Evolutionary conservation across 441 rosid species (phyloP), one percentile per base, ranked within the genome.

Genomic region (Sinapis alba): DNA sequence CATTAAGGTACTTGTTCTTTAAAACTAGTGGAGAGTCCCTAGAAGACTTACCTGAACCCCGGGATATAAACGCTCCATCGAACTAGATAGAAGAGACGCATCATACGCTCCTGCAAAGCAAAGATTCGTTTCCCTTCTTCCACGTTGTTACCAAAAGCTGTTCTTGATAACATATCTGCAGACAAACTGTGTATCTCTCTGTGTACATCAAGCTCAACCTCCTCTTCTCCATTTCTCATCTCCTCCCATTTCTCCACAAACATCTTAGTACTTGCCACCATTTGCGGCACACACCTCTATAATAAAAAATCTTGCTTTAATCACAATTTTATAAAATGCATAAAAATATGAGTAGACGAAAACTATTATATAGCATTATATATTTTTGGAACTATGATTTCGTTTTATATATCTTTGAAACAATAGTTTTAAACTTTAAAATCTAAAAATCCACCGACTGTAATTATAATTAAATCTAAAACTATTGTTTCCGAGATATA

Each of bases 91-190:
- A 84, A 81, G 9, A 90, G 89, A 75, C 73, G 81, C 85, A 72
- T 82, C 81, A 88, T 93, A 50, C 85, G 83, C 78, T 92, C 95
- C 68, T 94, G 98, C 27, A 90, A 56, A 34, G 78, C 61, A 51
- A 94, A 94, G 34, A 94, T 85, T 0, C 69, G 84, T 41, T 87
- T 89, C 45, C 99, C 98, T 86, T 90, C 94, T 75, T 92, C 87
- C 34, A 80, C 90, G 28, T 79, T 85, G 82, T 92, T 92, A 7
- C 97, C 98, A 68, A 90, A 89, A 69, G 94, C 94, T 23, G 96
- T 90, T 79, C 92, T 81, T 41, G 99, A 90, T 63, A 92, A 87
- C 12, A 89, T 59, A 51, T 92, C 92, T 26, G 90, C 94, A 5
- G 93, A 85, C 11, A 92, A 86, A 1, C 58, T 81, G 21, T 90